Evolutionary conservation across 1,284 basidiomycete species (phyloP), one percentile per base, ranked within the genome.

Genomic region (Sphaerobolus stellatus): DNA sequence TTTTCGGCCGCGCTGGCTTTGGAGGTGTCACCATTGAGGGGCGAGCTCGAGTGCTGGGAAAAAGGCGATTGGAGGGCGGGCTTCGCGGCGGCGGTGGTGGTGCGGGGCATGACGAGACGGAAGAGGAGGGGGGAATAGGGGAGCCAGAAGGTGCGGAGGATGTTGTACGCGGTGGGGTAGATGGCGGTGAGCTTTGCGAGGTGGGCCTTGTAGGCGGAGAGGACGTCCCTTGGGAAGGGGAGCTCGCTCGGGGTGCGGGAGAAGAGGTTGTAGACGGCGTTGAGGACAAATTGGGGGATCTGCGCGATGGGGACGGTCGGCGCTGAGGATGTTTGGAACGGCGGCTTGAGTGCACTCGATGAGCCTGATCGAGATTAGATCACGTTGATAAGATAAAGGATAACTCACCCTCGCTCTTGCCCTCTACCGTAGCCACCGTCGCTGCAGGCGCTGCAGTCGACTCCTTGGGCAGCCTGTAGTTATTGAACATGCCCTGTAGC

Each of bases 111-210:
- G 11, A 51, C 25, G 28, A 89, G 73, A 0, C 83, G 80, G 61
- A 90, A 87, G 64, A 88, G 89, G 0, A 82, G 74, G 0, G 88
- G 86, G 0, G 85, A 88, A 0, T 80, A 81, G 0, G 87, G 87
- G 11, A 90, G 73, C 87, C 88, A 90, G 60, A 90, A 90, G 0
- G 88, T 88, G 66, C 85, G 86, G 40, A 89, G 72, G 56, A 86
- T 78, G 4, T 82, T 84, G 64, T 90, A 90, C 1, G 88, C 69
- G 0, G 81, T 79, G 29, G 45, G 13, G n/a, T 46, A 45, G 7
- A 51, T 48, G 20, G 22, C 29, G 33, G 50, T 46, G n/a, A 59
- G 46, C 24, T 57, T 31, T 18, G 50, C 20, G 5, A 56, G 30
- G 33, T 57, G 50, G 2, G 45, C 29, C 25, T 44, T 44, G 30